These are phyloP conservation scores for Fusarium temperatum DNA, from an alignment of 2,329 filamentous ascomycete species.

Conservation along the genomic window DNA sequence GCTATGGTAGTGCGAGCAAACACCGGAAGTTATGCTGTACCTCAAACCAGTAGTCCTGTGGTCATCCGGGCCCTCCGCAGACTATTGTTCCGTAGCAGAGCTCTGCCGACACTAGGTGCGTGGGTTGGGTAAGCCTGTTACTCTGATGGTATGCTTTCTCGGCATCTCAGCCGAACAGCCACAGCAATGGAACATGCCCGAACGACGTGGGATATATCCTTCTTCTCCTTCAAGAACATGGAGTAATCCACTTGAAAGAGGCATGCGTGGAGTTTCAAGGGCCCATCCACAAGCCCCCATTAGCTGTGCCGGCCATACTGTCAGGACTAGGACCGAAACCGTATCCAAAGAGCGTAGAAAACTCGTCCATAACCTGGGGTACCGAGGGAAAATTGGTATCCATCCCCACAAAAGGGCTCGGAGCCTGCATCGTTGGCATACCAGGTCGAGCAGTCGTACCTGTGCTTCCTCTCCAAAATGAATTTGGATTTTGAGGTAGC, in stretches of 20 bases:
- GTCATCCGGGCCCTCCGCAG: neutral
- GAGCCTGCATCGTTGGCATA: slow-evolving; percentile 41
- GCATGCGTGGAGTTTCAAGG: slow-evolving; percentile 27
- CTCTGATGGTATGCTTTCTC: neutral
- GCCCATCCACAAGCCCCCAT: slow-evolving; percentile 42
- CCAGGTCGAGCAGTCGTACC: slow-evolving; percentile 34
- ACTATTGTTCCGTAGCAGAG: neutral
- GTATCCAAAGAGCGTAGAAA: slow-evolving; percentile 47
- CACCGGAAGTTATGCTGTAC: neutral
- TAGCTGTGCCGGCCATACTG: slow-evolving; percentile 38
- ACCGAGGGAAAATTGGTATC: slow-evolving; percentile 50
- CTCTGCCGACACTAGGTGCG: neutral
- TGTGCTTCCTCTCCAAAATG: slow-evolving; percentile 36
- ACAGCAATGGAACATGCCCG: neutral
- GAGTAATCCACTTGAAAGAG: neutral
- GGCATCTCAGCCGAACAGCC: neutral
- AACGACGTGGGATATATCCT: slow-evolving; percentile 5
- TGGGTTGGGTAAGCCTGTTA: neutral
- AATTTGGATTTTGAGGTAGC: slow-evolving; percentile 34
- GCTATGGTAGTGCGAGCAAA: neutral
- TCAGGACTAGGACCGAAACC: slow-evolving; percentile 46
- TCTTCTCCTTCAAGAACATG: neutral
- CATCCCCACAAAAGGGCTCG: slow-evolving; percentile 50
- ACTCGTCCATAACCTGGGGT: slow-evolving; percentile 51
- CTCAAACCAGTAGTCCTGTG: neutral